These are phyloP conservation scores for Monosporascus sp. DNA, from an alignment of 2,329 filamentous ascomycete genomes.

Conservation along the genomic window DNA sequence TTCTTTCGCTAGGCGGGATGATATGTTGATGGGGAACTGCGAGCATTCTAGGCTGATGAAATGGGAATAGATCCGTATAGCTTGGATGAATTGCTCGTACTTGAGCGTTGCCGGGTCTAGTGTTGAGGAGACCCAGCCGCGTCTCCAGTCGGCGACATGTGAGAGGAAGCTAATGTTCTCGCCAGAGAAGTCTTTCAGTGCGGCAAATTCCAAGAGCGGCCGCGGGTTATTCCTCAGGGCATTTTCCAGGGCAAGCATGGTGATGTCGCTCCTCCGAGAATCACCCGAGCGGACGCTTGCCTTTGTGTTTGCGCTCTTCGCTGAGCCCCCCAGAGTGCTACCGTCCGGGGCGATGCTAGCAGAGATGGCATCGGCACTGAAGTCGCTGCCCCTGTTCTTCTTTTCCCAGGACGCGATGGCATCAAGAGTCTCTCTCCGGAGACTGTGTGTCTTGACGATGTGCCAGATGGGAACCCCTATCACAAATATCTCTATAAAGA, in stretches of 20 bases:
- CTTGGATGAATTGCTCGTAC: conserved; percentile 11
- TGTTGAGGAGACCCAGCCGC: conserved; percentile 3
- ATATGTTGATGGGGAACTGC: conserved; percentile 16
- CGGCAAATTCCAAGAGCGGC: conserved; percentile 47
- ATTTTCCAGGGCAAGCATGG: conserved; percentile 40
- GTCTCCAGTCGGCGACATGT: conserved; percentile 41
- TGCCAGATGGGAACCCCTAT: conserved; percentile 60
- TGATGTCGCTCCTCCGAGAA: conserved; percentile 8
- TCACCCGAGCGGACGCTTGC: conserved; percentile 4
- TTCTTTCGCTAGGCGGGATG: conserved; percentile 13
- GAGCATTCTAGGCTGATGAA: conserved; percentile 28
- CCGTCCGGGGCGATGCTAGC: conserved; percentile 13
- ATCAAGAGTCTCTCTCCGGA: conserved; percentile 43
- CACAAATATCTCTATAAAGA: conserved; percentile 58
- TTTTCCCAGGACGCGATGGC: conserved; percentile 45
- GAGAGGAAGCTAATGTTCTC: conserved; percentile 55
- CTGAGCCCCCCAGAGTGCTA: conserved; percentile 6
- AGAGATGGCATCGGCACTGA: conserved; percentile 28
- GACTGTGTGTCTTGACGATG: conserved; percentile 40
- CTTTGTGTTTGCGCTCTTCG: conserved; percentile 9
- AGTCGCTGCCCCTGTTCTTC: conserved; percentile 29
- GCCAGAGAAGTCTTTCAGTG: conserved; percentile 50
- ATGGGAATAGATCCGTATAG: conserved; percentile 17
- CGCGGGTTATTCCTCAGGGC: conserved; percentile 40
- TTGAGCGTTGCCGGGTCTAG: not conserved